Evolutionary conservation across 2,329 filamentous ascomycete species (phyloP), one percentile per base, ranked within the genome.

Genomic region (Sporothrix schenckii): DNA sequence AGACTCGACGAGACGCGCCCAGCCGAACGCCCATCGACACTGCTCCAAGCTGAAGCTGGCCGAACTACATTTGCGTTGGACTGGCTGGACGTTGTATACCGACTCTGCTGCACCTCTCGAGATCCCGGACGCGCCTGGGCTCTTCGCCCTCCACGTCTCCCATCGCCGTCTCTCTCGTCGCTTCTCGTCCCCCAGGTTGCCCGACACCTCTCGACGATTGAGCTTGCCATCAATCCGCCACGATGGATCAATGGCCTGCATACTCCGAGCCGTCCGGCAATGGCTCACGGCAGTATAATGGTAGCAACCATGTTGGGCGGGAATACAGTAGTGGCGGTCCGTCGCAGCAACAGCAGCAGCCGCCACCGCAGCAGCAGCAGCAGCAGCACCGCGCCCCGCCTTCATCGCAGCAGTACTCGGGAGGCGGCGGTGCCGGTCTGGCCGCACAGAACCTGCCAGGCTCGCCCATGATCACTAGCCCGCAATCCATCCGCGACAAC

Each of bases 181-280:
- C 14, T 66, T 41, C 41, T 14, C n/a, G 10, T 24, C 47, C 27
- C 63, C 19, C 16, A 2, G 50, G 50, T 50, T 47, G 16, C 49
- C 61, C n/a, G 63, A 58, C 63, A 53, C 21, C 47, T 34, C 27
- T 14, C 47, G 41, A 19, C 60, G 16, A 34, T 54, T 27, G 30
- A 44, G 11, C 34, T 24, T 30, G n/a, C n/a, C 63, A 39, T 21
- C 65, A 14, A 67, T 54, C 50, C 13, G n/a, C 66, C 71, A 66
- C 78, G 77, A 86, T 86, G 84, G 84, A 86, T 79, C 80, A 90
- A 83, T 91, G 89, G 89, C 87, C 89, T 82, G 80, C 85, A 74
- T 92, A 92, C 81, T 82, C 86, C 79, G 89, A 91, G 80, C 83
- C 88, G 79, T 80, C 85, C 77, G 85, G 84, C 78, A 84, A 84